These are phyloP conservation scores for Diplosphaera chodatii DNA, from an alignment of 139 green algal species.

Conservation along the genomic window DNA sequence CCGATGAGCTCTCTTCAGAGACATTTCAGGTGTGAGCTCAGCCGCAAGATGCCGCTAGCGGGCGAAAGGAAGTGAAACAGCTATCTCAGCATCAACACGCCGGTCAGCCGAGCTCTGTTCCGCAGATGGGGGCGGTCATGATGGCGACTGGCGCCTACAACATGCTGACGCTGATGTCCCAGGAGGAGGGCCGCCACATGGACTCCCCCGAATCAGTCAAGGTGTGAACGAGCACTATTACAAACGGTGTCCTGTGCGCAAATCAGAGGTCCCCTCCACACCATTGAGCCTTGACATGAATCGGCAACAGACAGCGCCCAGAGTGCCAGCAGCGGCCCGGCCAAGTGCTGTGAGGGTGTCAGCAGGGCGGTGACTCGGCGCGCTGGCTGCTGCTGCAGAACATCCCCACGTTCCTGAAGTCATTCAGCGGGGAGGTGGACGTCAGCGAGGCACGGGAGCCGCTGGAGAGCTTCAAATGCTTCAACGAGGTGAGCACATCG, in stretches of 20 bases:
- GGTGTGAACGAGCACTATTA: too few relatives aligned
- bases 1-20: too few relatives aligned
- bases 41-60: too few relatives aligned
- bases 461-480: conserved; percentile 38
- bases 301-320: too few relatives aligned
- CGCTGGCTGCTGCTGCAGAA: not conserved
- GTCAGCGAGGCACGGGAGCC: conserved; percentile 23
- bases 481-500: conserved; percentile 31
- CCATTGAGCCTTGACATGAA: too few relatives aligned
- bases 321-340: too few relatives aligned
- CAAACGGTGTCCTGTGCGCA: too few relatives aligned
- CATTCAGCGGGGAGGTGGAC: conserved; percentile 31
- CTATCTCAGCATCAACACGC: too few relatives aligned
- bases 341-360: conserved; percentile 8
- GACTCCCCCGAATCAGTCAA: conserved; percentile 24
- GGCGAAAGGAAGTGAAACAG: too few relatives aligned
- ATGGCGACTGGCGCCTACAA: conserved; percentile 12
- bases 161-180: conserved; percentile 16
- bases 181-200: conserved; percentile 16
- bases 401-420: conserved; percentile 24
- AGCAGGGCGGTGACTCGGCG: not conserved
- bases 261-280: too few relatives aligned
- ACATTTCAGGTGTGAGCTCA: too few relatives aligned
- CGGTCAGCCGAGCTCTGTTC: too few relatives aligned
- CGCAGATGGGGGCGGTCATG: conserved; percentile 10